A percentile compares a stretch with the other conserved stretches of the same genome.
Conservation (phyloP, 306 rosid species). For the Malus sylvestris region DNA sequence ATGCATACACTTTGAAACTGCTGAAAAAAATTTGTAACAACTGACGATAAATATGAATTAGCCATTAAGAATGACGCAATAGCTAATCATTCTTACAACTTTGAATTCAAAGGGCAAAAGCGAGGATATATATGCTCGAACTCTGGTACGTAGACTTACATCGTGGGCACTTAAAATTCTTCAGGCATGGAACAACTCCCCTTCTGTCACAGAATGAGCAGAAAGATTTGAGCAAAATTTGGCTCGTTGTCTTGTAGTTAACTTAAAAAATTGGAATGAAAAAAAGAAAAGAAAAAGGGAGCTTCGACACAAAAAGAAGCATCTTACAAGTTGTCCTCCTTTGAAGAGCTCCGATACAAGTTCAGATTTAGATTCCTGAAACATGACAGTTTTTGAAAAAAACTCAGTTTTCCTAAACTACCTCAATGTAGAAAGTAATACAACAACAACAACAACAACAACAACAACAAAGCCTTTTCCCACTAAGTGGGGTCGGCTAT, state of each 20-base stretch:
- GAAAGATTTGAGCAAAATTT: background rate
- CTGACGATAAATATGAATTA: background rate
- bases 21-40: background rate
- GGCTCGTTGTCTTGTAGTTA: background rate
- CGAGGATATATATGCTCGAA: background rate
- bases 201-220: conserved; percentile 22
- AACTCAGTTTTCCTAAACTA: conserved; percentile 5
- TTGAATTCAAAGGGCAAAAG: background rate
- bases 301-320: background rate
- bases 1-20: conserved; percentile 58
- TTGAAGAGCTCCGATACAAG: conserved; percentile 48
- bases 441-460: too few relatives aligned
- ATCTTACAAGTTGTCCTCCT: conserved; percentile 39
- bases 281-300: background rate
- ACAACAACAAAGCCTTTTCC: too few relatives aligned
- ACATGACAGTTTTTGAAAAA: conserved; percentile 4
- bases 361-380: conserved; percentile 57
- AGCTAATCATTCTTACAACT: background rate
- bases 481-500: too few relatives aligned
- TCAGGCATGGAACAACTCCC: conserved; percentile 39
- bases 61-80: background rate
- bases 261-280: background rate
- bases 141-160: conserved; percentile 32
- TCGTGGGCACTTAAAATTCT: conserved; percentile 42
- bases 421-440: conserved; percentile 6